Base-by-base conservation (phyloP, 1,284 basidiomycete genomes). In the Athelia sp. region DNA sequence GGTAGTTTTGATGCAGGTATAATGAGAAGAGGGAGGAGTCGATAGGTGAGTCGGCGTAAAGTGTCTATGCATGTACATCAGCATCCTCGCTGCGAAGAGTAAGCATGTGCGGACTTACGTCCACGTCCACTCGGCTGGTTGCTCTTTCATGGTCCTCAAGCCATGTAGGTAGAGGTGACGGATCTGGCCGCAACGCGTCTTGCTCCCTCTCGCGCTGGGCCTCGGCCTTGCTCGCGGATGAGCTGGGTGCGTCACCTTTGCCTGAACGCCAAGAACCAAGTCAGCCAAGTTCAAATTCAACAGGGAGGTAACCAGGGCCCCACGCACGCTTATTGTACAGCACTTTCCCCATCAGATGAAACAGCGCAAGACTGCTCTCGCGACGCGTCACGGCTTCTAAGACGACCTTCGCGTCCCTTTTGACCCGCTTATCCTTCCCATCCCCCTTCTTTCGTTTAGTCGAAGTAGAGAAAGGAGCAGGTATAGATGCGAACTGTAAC, bases 1-100 rank as follows among this genome's bases (percentile, higher is more conserved):
- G 78, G 54, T 94, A 91, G 62, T 98, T 98, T 62, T 98, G 93
- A 56, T 98, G 94, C 2, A 96, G 76, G 65, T 98, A 99, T 3
- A 96, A 70, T 6, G 87, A 85, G 54, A 96, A 89, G 1, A 97
- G 74, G 1, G 90, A 90, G 0, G 91, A 82, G 64, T 98, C 95
- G 42, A 99, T 87, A 0, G 95, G 93, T 0, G 93, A 87, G 54
- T 94, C 89, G 0, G 87, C 81, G 60, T 92, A 92, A 3, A 97
- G 68, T 11, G 63, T 62, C 91, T 93, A 60, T 23, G 18, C 23
- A 22, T 42, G 45, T 46, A 3, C 18, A 29, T 43, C 9, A 46
- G 14, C 21, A n/a, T 6, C 36, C 19, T 6, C 15, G 15, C 36
- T 6, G 8, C 36, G 19, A n/a, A 40, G 36, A n/a, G 4, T 21